Evolutionary conservation across 441 rosid genomes (phyloP), one percentile per base, ranked within the genome.

Genomic region (Aleurites moluccanus): DNA sequence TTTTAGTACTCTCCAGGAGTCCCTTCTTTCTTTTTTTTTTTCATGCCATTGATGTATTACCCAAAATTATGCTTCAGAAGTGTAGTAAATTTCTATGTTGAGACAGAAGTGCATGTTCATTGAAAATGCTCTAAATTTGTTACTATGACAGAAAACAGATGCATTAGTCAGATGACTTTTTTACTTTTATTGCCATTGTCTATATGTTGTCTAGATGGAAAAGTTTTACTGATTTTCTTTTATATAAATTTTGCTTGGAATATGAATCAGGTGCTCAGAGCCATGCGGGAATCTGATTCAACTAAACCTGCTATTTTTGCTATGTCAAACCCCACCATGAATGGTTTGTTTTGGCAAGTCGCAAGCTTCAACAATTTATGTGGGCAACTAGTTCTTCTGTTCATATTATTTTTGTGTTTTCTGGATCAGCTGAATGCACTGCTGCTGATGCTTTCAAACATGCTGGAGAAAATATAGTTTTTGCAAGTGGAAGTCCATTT

Each of bases 401-500:
- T 79, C 42, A 79, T 72, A 42, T 73, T 71, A 38, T 77, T 38
- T 44, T 67, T 76, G 20, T 75, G 53, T 75, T 68, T 44, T 67
- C 57, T 83, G 81, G 70, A 69, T 78, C 89, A 96, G 99, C 97
- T 59, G 99, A 96, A 83, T 93, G 98, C 83, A 91, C 94, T 77
- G 98, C 98, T 73, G 89, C 80, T 79, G 99, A 92, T 82, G 98
- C 99, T 70, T 96, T 96, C 78, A 85, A 93, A 86, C 82, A 89
- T 75, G 96, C 97, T 38, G 99, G 99, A 80, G 97, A 86, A 82
- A 88, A 90, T 79, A 88, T 96, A 75, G 92, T 85, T 78, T 96
- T 96, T 77, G 99, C 91, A 73, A 96, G 99, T 79, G 99, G 98
- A 89, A 96, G 99, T 83, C 99, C 99, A 78, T 93, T 96, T 23